Base-by-base conservation (phyloP, 2,329 filamentous ascomycete genomes). In the Hawksworthiomyces lignivorus region DNA sequence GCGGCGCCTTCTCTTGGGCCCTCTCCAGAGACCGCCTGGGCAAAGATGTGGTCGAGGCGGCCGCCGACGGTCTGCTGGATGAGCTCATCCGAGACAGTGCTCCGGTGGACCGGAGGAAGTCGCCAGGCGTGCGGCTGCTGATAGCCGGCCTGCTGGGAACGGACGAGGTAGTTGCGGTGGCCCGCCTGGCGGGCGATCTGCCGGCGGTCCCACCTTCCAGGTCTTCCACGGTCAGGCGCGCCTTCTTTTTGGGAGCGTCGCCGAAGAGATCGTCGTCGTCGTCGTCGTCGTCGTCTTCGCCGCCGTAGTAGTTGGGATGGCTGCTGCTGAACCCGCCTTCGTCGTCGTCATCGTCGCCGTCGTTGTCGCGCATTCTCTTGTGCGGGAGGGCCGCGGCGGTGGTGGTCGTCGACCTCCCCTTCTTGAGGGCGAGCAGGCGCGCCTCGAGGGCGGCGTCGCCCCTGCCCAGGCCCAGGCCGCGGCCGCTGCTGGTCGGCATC, bases 401-500 rank as follows among this genome's bases (percentile, higher is more conserved):
- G 2, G 19, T 28, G 34, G 27, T 4, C 3, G 36, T 31, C 20
- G 41, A 35, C n/a, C n/a, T n/a, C 11, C 41, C 37, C 12, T 45
- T 51, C 52, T 66, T 65, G 14, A 63, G 54, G 8, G 52, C 55
- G 12, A 56, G 54, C 19, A 67, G 54, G 14, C 62, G 56, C 2
- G 50, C 54, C 48, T 69, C 67, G 18, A 61, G 56, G 34, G 41
- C 33, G 2, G 41, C 41, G 18, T 36, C 42, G 31, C 36, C 36
- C 21, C 15, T 12, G 22, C 44, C 44, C 12, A 43, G 36, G 5
- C 44, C 44, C 2, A 36, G 43, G 17, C 44, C 40, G 4, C 39
- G 28, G 28, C 33, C 27, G 12, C 19, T 64, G 61, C 37, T 63
- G 17, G n/a, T n/a, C n/a, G n/a, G n/a, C n/a, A n/a, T n/a, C n/a